Evolutionary conservation across 768 basidiomycete genomes (phyloP), one percentile per base, ranked within the genome.

Genomic region (Mycena rosella): DNA sequence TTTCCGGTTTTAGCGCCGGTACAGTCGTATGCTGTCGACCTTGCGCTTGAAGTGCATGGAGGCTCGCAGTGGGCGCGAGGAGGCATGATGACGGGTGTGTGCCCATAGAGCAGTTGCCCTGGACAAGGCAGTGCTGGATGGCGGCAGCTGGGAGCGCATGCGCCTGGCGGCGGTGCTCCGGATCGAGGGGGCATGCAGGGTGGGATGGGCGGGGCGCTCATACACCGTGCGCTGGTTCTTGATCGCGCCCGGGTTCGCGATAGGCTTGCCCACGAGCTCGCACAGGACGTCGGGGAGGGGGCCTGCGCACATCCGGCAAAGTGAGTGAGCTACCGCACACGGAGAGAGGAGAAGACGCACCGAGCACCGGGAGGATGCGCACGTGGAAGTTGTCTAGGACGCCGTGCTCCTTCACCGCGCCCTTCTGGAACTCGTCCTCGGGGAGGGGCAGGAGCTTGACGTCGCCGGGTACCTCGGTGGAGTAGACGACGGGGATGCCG

Each of bases 391-490:
- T 11, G 11, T 34, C 32, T 5, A 98, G 92, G 8, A 91, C 91
- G 20, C 92, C 89, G 9, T 99, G 85, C 79, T 99, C 96, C 72
- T 93, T 91, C 14, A 98, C 92, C 15, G 89, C 81, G 4, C 97
- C 98, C 76, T 93, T 95, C 73, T 91, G 82, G 77, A 96, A 96
- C 78, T 99, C 96, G 71, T 96, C 94, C 64, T 98, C 95, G 0
- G 94, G 88, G 0, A 99, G 84, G 3, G 97, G 98, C 14, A 98
- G 87, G 4, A 99, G 83, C 72, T 92, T 93, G 60, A 99, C 89
- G 65, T 96, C 91, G 3, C 92, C 86, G 0, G 96, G 96, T 10
- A 95, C 92, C 78, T 99, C 98, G 15, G 96, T 98, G 5, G 96
- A 97, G 79, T 97, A 99, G 14, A 98, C 95, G 14, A 96, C 32